Evolutionary conservation across 2,329 filamentous ascomycete genomes (phyloP), one percentile per base, ranked within the genome.

Genomic region (Juglanconis oblonga): DNA sequence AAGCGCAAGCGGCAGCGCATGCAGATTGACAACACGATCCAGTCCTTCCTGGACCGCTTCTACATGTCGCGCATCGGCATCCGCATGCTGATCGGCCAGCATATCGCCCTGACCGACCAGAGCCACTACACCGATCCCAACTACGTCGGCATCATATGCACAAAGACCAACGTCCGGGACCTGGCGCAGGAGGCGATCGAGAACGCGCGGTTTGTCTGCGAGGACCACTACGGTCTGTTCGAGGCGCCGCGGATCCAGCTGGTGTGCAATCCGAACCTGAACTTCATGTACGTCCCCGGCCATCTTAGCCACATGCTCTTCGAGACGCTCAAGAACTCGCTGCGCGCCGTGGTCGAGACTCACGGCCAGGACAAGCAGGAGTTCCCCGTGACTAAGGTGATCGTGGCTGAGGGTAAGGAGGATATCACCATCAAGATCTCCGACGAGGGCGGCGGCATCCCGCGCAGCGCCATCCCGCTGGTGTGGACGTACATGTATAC

Each of bases 401-500:
- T 99, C 63, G 92, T 99, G 35, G 95, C 95, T 36, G 94, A 99
- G 76, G 95, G 95, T 61, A 94, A 95, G 73, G 95, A 99, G 76
- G 95, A 99, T 71, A 99, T 99, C 69, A 99, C 95, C 5, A 97
- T 99, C 80, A 99, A 99, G 78, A 90, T 99, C 68, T 91, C 90
- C 4, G 95, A 99, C 73, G 95, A 99, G 77, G 95, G 95, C 61
- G 95, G 95, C 65, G 95, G 95, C 64, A 98, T 99, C 56, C 92
- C 95, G 0, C 82, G 95, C 69, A 96, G 90, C 68, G 86, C 92
- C 55, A 98, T 99, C 65, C 95, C 95, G 5, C 83, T 99, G 13
- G 95, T 98, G n/a, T 99, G 95, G 95, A 99, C 95, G 11, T 99
- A 99, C 75, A 99, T 98, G 95, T 99, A 99, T 75, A 99, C 95